These are phyloP conservation scores for Samsoniella hepiali DNA, from an alignment of 2,329 filamentous ascomycete genomes.

Conservation along the genomic window DNA sequence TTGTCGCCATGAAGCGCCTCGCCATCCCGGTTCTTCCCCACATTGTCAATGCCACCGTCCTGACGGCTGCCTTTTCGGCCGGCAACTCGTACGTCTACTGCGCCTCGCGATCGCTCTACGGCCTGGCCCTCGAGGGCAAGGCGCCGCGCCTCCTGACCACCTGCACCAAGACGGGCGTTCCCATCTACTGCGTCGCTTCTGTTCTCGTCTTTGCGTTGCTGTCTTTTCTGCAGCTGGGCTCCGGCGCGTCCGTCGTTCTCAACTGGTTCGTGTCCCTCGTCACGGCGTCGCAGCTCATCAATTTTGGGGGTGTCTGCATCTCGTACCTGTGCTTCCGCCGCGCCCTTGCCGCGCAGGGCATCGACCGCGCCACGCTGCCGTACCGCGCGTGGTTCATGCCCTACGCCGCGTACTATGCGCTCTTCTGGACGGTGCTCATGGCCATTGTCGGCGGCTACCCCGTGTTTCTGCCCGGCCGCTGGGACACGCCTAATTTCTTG, in stretches of 20 bases:
- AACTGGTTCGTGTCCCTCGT: constrained; percentile 68
- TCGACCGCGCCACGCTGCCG: constrained; percentile 64
- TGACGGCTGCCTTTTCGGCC: constrained; percentile 64
- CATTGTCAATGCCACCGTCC: constrained; percentile 69
- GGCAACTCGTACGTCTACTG: constrained; percentile 65
- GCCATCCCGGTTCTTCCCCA: constrained; percentile 62
- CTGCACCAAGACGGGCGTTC: constrained; percentile 64
- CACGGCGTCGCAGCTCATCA: constrained; percentile 72
- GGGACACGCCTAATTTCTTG: constrained; percentile 67
- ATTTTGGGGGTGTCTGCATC: constrained; percentile 65
- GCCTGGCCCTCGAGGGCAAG: constrained; percentile 65
- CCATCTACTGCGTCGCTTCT: constrained; percentile 66
- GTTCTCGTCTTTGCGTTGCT: constrained; percentile 67
- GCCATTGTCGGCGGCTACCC: constrained; percentile 72
- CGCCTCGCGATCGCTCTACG: constrained; percentile 65
- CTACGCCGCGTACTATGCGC: constrained; percentile 65
- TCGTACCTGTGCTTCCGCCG: constrained; percentile 71
- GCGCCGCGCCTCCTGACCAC: constrained; percentile 58
- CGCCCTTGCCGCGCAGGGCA: constrained; percentile 65
- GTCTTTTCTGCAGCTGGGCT: constrained; percentile 69
- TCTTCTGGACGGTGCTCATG: constrained; percentile 65
- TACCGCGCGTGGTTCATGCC: constrained; percentile 69
- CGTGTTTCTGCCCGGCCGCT: constrained; percentile 67
- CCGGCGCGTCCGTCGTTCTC: constrained; percentile 63
- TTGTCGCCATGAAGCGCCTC: constrained; percentile 66